Base-by-base conservation (phyloP, 2,329 filamentous ascomycete species). In the Didymosphaeria variabile region DNA sequence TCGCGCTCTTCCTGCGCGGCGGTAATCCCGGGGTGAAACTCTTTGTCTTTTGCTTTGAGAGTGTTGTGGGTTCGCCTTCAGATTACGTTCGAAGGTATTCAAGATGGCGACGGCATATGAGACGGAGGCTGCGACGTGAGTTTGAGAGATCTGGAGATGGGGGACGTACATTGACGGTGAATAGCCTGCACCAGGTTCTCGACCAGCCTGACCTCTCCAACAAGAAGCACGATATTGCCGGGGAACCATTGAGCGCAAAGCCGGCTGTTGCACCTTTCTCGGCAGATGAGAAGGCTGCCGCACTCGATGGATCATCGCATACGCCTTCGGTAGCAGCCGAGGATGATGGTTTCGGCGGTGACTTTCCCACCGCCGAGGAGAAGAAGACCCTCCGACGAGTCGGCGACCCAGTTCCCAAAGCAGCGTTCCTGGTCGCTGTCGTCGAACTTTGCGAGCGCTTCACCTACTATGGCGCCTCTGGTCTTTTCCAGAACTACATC, bases 401-500 rank as follows among this genome's bases (percentile, higher is more conserved):
- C n/a, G 79, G 80, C 49, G 82, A 84, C 68, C 76, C 77, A 47
- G 72, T 84, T 4, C 82, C 82, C 47, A 79, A 78, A 67, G 76
- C 78, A 23, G 81, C 82, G 29, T 84, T 82, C 66, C 66, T 84
- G 19, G 79, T 84, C 55, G 82, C 82, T n/a, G 68, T 83, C 29
- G 81, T 84, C 53, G 82, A 84, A 68, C 70, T 84, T 3, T 83
- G 80, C 71, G 82, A 84, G 68, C 78, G 82, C 6, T 84, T 83
- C 68, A 81, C 82, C n/a, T 84, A 79, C 72, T 81, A 80, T 60
- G 78, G 77, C 38, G 78, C 81, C 9, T 80, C 78, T 47, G 82
- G 81, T 65, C 77, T 82, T 31, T 84, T 84, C 71, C 81, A 83
- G 65, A 84, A 84, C 73, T 84, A 84, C 69, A 80, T 83, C 61